Conservation (phyloP, 2,329 filamentous ascomycete genomes). For the Grosmannia huntii region DNA sequence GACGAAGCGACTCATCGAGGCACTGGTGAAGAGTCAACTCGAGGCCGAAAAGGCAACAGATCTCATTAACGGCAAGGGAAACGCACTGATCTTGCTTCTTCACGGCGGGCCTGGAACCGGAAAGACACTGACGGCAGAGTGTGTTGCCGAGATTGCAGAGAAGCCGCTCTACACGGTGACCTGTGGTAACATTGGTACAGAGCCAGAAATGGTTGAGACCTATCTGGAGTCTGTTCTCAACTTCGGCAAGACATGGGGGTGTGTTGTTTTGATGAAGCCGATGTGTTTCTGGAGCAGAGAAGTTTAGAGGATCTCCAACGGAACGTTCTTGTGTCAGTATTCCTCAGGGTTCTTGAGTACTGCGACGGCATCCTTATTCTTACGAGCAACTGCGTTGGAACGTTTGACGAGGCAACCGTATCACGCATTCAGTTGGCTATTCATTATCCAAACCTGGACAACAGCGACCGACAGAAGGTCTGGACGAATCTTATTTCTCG, state of each 20-base stretch:
- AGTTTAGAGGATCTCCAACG: conserved; percentile 19
- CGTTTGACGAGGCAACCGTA: conserved; percentile 24
- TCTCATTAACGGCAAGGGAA: not conserved
- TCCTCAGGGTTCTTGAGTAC: conserved; percentile 23
- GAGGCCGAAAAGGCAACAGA: not conserved
- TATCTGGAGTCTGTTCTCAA: not conserved
- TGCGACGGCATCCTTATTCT: conserved; percentile 23
- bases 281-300: conserved; percentile 24
- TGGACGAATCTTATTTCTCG: conserved; percentile 18
- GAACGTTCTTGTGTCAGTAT: conserved; percentile 25
- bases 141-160: not conserved
- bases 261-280: conserved; percentile 24
- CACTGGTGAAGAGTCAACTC: not conserved
- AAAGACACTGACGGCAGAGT: not conserved
- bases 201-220: not conserved
- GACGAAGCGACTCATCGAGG: not conserved
- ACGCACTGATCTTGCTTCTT: not conserved
- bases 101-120: not conserved
- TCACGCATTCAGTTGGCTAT: conserved; percentile 22
- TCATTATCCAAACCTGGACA: conserved; percentile 18
- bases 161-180: conserved; percentile 11
- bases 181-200: not conserved
- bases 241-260: conserved; percentile 13
- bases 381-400: conserved; percentile 22
- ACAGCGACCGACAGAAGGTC: conserved; percentile 14